Percentiles rank a stretch among this genome's conserved stretches.
These are phyloP conservation scores for Betula pendula DNA, from an alignment of 306 rosid genomes.

Conservation along the genomic window DNA sequence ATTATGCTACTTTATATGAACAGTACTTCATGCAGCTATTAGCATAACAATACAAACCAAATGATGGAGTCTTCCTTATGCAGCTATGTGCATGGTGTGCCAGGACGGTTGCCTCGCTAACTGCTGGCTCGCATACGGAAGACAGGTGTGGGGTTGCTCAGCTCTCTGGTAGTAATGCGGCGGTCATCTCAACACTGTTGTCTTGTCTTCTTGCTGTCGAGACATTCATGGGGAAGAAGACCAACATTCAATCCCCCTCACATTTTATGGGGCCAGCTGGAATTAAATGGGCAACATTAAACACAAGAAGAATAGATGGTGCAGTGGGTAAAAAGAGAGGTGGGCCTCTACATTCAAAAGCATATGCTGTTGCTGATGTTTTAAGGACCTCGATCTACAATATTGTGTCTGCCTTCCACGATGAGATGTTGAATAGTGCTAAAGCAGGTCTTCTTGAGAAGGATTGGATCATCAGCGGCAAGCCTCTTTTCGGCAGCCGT, in stretches of 20 bases:
- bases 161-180: slow-evolving; percentile 83
- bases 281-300: slow-evolving; percentile 76
- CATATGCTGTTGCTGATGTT: slow-evolving; percentile 81
- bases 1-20: not conserved
- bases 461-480: slow-evolving; percentile 63
- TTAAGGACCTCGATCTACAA: slow-evolving; percentile 76
- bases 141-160: slow-evolving; percentile 89
- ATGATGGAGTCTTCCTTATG: slow-evolving; percentile 1
- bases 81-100: slow-evolving; percentile 92
- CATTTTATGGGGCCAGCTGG: slow-evolving; percentile 70
- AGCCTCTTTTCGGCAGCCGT: slow-evolving; percentile 60
- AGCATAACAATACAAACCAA: not conserved
- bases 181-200: slow-evolving; percentile 66
- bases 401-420: slow-evolving; percentile 74
- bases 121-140: slow-evolving; percentile 71
- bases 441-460: slow-evolving; percentile 77
- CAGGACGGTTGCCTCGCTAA: slow-evolving; percentile 64
- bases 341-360: slow-evolving; percentile 67
- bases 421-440: slow-evolving; percentile 77
- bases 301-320: slow-evolving; percentile 57
- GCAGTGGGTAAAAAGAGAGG: slow-evolving; percentile 57
- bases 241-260: slow-evolving; percentile 57
- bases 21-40: not conserved
- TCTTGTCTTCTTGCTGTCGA: slow-evolving; percentile 94
- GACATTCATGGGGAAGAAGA: slow-evolving; percentile 87